Evolutionary conservation across 2,329 filamentous ascomycete genomes (phyloP).

Genomic region (Aspergillus intermedius): DNA sequence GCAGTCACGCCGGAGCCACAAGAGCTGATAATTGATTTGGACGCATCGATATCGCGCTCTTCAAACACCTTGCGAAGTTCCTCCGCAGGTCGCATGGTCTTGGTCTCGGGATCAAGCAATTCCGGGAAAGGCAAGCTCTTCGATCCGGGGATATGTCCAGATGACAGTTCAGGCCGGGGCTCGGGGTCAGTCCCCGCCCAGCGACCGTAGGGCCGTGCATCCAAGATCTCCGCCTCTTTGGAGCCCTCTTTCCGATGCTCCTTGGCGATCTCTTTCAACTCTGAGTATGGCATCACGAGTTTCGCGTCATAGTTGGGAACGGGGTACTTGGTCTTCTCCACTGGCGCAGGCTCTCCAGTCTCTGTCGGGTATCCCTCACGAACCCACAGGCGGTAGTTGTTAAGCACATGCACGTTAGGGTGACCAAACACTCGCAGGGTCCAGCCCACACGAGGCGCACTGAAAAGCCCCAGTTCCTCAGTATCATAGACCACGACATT

Average conservation of each 20-base stretch:
- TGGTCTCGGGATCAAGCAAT: constrained; percentile 75
- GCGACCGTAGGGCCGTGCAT: constrained; percentile 72
- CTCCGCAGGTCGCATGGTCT: constrained; percentile 66
- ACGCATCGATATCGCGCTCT: constrained; percentile 69
- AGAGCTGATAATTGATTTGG: constrained; percentile 74
- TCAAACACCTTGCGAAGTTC: constrained; percentile 71
- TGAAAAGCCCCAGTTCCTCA: constrained; percentile 87
- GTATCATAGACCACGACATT: constrained; percentile 91
- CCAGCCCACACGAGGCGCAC: constrained; percentile 88
- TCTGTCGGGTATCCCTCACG: constrained; percentile 76
- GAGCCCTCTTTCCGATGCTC: constrained; percentile 76
- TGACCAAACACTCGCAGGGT: constrained; percentile 89
- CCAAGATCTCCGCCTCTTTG: constrained; percentile 79
- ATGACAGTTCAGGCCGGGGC: constrained; percentile 75
- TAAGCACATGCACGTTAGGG: constrained; percentile 76
- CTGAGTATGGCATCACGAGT: constrained; percentile 73
- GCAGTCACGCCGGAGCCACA: constrained; percentile 95
- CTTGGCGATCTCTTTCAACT: constrained; percentile 68
- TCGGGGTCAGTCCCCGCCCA: constrained; percentile 81
- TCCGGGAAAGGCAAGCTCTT: constrained; percentile 74
- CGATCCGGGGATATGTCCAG: constrained; percentile 86
- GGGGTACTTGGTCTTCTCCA: constrained; percentile 41
- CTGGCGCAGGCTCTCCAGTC: constrained; percentile 50
- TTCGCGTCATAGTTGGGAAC: constrained; percentile 52
- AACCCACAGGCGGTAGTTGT: constrained; percentile 95